phyloP scores from a whole-genome alignment of 768 basidiomycete genomes.

The Serendipita vermifera region DNA sequence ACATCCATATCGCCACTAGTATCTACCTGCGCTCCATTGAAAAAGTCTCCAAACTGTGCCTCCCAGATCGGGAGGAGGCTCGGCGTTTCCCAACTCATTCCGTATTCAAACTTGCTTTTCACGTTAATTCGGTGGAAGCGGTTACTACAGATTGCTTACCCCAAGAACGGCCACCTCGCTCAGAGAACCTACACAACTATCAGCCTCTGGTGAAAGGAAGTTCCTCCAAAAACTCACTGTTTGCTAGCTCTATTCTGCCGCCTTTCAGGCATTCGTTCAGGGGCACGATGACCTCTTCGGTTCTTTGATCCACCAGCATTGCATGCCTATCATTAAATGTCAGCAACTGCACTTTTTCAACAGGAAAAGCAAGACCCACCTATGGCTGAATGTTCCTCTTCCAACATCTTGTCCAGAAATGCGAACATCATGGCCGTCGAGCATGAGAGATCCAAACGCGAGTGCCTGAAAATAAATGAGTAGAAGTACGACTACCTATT shows the following conservation, averaged over 20 bases:
- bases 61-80: slow-evolving; percentile 81
- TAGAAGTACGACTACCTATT: neutral
- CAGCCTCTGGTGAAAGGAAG: neutral
- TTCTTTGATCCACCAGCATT: slow-evolving; percentile 82
- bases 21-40: slow-evolving; percentile 68
- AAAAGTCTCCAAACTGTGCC: slow-evolving; percentile 91
- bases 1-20: neutral
- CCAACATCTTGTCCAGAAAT: slow-evolving; percentile 93
- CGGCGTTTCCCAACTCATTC: slow-evolving; percentile 79
- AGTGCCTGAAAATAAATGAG: slow-evolving; percentile 39
- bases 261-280: slow-evolving; percentile 56
- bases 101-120: slow-evolving; percentile 66
- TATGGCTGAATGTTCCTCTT: slow-evolving; percentile 76
- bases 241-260: slow-evolving; percentile 73
- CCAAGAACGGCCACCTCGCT: slow-evolving; percentile 85
- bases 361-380: slow-evolving; percentile 24
- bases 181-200: slow-evolving; percentile 47
- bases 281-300: slow-evolving; percentile 67
- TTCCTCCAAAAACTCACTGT: slow-evolving; percentile 41
- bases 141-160: slow-evolving; percentile 30
- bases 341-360: neutral
- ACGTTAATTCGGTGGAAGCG: slow-evolving; percentile 9
- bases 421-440: slow-evolving; percentile 68
- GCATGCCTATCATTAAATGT: slow-evolving; percentile 44
- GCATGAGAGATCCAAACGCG: slow-evolving; percentile 78